Evolutionary conservation across 1,284 basidiomycete species (phyloP), one percentile per base, ranked within the genome.

Genomic region (Austroboletus olivaceoglutinosus): DNA sequence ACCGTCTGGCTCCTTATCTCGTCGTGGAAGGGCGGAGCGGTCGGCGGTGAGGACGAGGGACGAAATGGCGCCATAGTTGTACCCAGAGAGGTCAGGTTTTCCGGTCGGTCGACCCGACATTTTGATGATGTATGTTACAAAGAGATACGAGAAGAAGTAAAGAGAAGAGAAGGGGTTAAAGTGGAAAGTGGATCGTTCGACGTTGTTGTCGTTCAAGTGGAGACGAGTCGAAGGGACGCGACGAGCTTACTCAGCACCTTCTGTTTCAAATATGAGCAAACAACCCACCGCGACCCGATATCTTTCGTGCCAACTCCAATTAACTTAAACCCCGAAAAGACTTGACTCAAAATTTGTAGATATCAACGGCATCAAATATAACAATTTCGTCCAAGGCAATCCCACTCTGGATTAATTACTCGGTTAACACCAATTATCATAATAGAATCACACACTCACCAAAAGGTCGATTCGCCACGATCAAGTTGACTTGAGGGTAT

Each of bases 1-100:
- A 55, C 96, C 96, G 73, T 96, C 94, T 16, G 96, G 94, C 71
- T 99, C 97, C 71, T 89, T 89, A 78, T 92, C 89, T 55, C 91
- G 79, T 50, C 91, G 81, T 25, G 88, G 88, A 44, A 90, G 73
- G 5, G 77, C 80, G 52, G 86, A 86, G 50, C 85, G 77, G 73
- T 89, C 86, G 33, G 92, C 89, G 22, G 89, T 91, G 60, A 93
- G 76, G 39, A 93, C 91, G 39, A 93, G 79, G 41, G 89, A 93
- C 27, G 89, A 91, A 62, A 94, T 93, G 56, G 89, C 89, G 40
- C 87, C 85, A 77, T 95, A 94, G 74, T 91, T 93, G 82, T 93
- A 95, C 49, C 83, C 83, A 56, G 90, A 91, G 58, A 89, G 72
- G 69, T 93, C 89, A 54, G 81, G 84, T 75, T 84, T 86, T 66